Evolutionary conservation across 495 filamentous ascomycete genomes (phyloP), one percentile per base, ranked within the genome.

Genomic region (Astrothelium macrocarpum): DNA sequence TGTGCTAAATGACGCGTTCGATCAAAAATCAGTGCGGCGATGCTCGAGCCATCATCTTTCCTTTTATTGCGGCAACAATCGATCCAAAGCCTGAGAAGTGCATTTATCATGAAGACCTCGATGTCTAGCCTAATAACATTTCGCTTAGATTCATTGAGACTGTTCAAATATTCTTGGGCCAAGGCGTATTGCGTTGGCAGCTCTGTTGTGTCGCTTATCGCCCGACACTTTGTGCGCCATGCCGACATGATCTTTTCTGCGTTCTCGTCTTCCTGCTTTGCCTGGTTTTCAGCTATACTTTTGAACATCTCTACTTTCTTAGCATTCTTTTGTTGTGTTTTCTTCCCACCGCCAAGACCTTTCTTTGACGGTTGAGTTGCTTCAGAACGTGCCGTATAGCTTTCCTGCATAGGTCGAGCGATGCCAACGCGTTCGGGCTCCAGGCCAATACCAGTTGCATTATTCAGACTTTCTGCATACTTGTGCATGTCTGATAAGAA

Each of bases 391-490:
- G 5, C 14, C 34, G 5, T 14, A 39, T 39, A 14, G 34, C 34
- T 39, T 39, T 39, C 25, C 29, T 56, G 20, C 11, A 12, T 25
- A 28, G 20, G 12, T 29, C 7, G 64, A 2, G 31, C 14, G 2
- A 56, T 64, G 39, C 67, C 75, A 32, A 79, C 78, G 0, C 71
- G 80, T 67, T 88, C 81, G 2, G 84, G 86, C 9, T 87, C 78
- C n/a, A 91, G 73, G 5, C 74, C 76, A 62, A 83, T 85, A 3
- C 87, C 87, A 2, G 78, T 75, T 9, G 83, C 75, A 59, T 85
- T 85, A 0, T 86, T 86, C 32, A 92, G 74, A 73, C 87, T 90
- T 12, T 82, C 86, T 1, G 88, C 85, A 71, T 91, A 92, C 1
- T 77, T 74, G 56, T 75, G 77, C 74, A 89, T 88, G 61, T 88